Conservation (phyloP, 2,329 filamentous ascomycete genomes). For the Chrysosporium queenslandicum region DNA sequence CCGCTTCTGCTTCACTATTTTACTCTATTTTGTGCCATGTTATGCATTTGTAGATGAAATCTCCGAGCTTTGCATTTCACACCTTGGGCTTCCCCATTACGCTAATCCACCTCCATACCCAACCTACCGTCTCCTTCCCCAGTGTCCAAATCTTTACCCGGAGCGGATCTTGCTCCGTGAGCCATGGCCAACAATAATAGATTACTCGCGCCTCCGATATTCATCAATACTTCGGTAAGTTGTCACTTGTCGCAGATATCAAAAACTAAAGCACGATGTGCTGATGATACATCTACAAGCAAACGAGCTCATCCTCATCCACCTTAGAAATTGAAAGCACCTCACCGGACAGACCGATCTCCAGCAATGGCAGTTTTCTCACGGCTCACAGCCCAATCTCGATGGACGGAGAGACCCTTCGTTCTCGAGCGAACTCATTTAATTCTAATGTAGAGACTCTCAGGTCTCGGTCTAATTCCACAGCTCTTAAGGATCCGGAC, state of each 20-base stretch:
- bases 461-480: slow-evolving; percentile 29
- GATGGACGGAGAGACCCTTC: slow-evolving; percentile 37
- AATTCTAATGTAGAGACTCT: slow-evolving; percentile 29
- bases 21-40: not conserved
- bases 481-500: slow-evolving; percentile 17
- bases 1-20: not conserved
- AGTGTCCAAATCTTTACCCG: not conserved
- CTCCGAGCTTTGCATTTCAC: not conserved
- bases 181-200: slow-evolving; percentile 17
- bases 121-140: not conserved
- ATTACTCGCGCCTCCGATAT: slow-evolving; percentile 17
- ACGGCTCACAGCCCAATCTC: slow-evolving; percentile 16
- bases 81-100: not conserved
- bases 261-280: not conserved
- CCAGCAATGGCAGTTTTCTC: slow-evolving; percentile 17
- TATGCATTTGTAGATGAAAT: not conserved
- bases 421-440: slow-evolving; percentile 35
- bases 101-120: too few species aligned
- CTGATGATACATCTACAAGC: slow-evolving; percentile 5
- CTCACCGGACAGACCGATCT: slow-evolving; percentile 14
- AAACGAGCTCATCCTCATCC: slow-evolving; percentile 13
- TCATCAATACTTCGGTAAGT: slow-evolving; percentile 17
- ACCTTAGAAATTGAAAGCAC: slow-evolving; percentile 9
- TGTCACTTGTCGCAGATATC: not conserved
- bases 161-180: not conserved